Evolutionary conservation across 2,329 filamentous ascomycete species (phyloP), one percentile per base, ranked within the genome.

Genomic region (Cladophialophora chaetospira): DNA sequence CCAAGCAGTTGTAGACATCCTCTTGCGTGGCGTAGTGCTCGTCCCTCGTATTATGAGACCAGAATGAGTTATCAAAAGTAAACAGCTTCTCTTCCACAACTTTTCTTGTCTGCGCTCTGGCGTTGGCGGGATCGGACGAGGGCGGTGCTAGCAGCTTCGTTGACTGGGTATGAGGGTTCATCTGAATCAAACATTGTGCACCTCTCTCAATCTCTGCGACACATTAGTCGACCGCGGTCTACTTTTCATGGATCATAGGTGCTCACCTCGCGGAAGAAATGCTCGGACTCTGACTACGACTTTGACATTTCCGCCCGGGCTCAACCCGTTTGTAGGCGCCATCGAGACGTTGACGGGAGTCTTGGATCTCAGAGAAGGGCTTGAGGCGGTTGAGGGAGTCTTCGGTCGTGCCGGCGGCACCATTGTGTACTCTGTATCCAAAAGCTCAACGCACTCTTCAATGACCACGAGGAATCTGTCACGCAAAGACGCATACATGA

Each of bases 41-140:
- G 69, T 96, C 91, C 23, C 79, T 73, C 54, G 82, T 81, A 71
- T 93, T 78, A 74, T 97, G 91, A 58, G 93, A 97, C 92, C 94
- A 99, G 76, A 97, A 99, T 0, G 92, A 97, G 71, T 91, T 96
- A 78, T 99, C 94, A 71, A 99, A 99, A 2, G 89, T 92, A 69
- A 99, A 99, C 0, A 81, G 83, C 75, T 95, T 97, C 70, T 96
- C 90, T 69, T 97, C 91, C 53, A 88, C 78, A 5, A 88, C 78
- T 71, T 88, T 93, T 61, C 90, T 85, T 35, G 84, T 82, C 72
- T 86, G 87, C 2, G 82, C 77, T 61, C 82, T 80, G 35, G 77
- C 72, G 64, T 77, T 76, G 9, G 68, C 67, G 0, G 74, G 66
- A 58, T 77, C 73, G 48, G 70, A 69, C n/a, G 83, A 78, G 49